Evolutionary conservation across 169 alveolate species (phyloP), one percentile per base, ranked within the genome.

Genomic region (Cryptosporidium sp.): DNA sequence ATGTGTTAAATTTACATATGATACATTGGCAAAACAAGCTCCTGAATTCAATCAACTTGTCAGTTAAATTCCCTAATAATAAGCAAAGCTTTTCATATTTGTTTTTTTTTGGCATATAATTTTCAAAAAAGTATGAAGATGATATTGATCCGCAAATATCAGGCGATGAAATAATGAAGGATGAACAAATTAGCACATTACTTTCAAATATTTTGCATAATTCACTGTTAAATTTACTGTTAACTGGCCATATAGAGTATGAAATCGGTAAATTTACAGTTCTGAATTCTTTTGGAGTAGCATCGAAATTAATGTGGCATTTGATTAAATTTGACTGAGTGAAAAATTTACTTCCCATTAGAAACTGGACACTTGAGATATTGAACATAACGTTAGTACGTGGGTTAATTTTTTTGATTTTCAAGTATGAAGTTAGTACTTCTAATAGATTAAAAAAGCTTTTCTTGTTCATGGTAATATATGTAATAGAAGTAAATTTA

Each of bases 11-110:
- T 61, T 39, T 60, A 33, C 89, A 80, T 26, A 80, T 18, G n/a
- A 26, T 62, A 29, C 89, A 80, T 18, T 37, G 61, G 26, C 89
- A 80, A 42, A 58, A 80, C 0, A 65, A 51, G 44, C 42, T 61
- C 16, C 35, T 10, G 35, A 75, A 33, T 31, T 33, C 53, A 21
- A 21, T 33, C 16, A 56, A 51, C 16, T 12, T 4, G n/a, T 37
- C 72, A 14, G n/a, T 71, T 51, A 44, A 71, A 18, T 71, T 51
- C 18, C 85, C 48, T 9, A 29, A 52, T 71, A 71, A 16, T 14
- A 51, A 7, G 26, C 67, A 71, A 10, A 23, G 37, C n/a, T 51
- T 71, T 51, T 71, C 23, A 52, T 71, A 0, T 18, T 18, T 45
- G 33, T 72, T 72, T 33, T 72, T 45, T 51, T 16, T 21, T 51